Evolutionary conservation across 495 filamentous ascomycete species (phyloP).

Genomic region (Penicillium samsonianum): DNA sequence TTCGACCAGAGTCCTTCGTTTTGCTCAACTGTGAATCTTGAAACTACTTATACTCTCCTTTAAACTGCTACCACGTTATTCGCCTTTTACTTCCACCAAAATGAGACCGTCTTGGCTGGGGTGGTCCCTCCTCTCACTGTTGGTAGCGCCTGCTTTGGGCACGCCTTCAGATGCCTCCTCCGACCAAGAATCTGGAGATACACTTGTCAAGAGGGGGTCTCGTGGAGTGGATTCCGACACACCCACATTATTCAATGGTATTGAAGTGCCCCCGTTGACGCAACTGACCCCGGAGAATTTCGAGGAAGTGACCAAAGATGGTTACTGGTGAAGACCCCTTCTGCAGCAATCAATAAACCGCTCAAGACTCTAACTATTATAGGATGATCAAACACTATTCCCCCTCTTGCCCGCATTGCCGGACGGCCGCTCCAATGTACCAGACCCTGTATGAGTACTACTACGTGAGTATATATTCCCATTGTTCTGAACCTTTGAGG

Average conservation of each 20-base stretch:
- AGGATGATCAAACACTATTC: constrained; percentile 81
- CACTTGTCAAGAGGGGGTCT: constrained; percentile 31
- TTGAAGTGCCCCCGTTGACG: constrained; percentile 72
- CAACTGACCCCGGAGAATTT: constrained; percentile 60
- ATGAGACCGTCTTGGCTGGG: constrained; percentile 46
- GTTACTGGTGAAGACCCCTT: constrained; percentile 56
- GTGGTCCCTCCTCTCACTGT: constrained; percentile 46
- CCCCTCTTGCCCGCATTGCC: constrained; percentile 78
- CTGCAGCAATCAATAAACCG: background rate
- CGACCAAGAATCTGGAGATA: constrained; percentile 17
- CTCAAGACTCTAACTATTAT: constrained; percentile 21
- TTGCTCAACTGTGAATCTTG: constrained; percentile 14
- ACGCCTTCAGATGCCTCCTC: constrained; percentile 32
- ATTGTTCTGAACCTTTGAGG: background rate
- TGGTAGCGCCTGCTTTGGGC: constrained; percentile 41
- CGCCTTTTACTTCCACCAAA: constrained; percentile 26
- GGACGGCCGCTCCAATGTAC: constrained; percentile 76
- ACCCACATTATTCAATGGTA: constrained; percentile 74
- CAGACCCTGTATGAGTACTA: constrained; percentile 96
- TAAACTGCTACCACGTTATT: constrained; percentile 11
- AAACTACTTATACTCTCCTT: constrained; percentile 24
- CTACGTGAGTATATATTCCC: constrained; percentile 51
- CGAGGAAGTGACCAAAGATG: constrained; percentile 58
- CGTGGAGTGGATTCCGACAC: constrained; percentile 23
- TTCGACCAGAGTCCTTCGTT: constrained; percentile 31